Evolutionary conservation across 2,329 filamentous ascomycete genomes (phyloP).

Genomic region (Hypoxylon sp.): DNA sequence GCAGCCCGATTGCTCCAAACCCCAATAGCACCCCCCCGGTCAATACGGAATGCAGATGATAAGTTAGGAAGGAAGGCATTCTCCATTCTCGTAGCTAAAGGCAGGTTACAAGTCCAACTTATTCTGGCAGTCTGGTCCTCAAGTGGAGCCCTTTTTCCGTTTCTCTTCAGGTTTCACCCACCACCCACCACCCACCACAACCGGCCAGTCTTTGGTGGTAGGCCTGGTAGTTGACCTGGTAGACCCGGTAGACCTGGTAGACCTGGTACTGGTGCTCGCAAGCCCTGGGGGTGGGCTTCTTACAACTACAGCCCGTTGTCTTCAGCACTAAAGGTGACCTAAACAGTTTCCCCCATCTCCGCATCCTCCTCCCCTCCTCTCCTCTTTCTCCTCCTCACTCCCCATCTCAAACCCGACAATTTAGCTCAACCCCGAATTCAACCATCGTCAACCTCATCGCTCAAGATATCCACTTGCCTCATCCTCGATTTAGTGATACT

Average conservation of each 20-base stretch:
- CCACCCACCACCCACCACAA: constrained; percentile 33
- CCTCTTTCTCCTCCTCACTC: constrained; percentile 44
- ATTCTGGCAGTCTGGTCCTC: constrained; percentile 9
- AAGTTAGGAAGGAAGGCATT: constrained; percentile 12
- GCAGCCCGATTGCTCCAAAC: constrained; percentile 2
- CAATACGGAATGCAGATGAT: constrained; percentile 3
- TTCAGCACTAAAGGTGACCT: constrained; percentile 26
- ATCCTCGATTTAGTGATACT: constrained; percentile 2
- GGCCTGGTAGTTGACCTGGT: background rate
- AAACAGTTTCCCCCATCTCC: constrained; percentile 48
- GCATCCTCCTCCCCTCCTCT: constrained; percentile 43
- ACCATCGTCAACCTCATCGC: constrained; percentile 30
- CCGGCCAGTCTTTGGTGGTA: background rate
- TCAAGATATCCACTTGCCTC: constrained; percentile 5
- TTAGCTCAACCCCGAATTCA: constrained; percentile 42
- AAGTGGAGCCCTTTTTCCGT: constrained; percentile 42
- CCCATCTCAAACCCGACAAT: constrained; percentile 44
- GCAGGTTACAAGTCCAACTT: constrained; percentile 8
- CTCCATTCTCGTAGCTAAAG: background rate
- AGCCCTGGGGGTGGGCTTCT: background rate
- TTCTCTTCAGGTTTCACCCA: constrained; percentile 42
- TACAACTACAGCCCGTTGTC: constrained; percentile 17
- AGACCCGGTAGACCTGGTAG: background rate
- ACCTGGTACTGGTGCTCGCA: background rate
- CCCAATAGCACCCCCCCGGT: background rate